These are phyloP conservation scores for Aspergillus alliaceus DNA, from an alignment of 2,329 filamentous ascomycete species.

Conservation along the genomic window DNA sequence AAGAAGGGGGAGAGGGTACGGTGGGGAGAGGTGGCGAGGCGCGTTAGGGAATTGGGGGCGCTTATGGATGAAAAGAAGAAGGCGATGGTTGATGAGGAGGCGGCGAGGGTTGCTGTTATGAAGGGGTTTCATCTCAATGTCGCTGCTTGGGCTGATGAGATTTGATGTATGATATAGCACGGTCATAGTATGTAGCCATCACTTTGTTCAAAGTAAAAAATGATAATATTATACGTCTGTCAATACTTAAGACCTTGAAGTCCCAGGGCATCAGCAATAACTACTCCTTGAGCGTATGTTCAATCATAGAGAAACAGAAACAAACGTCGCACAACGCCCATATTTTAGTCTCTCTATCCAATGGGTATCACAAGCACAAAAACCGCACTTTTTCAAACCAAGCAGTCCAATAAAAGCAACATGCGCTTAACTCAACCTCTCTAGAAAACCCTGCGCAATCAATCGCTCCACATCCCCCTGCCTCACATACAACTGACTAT, in stretches of 20 bases:
- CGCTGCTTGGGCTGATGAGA: background rate
- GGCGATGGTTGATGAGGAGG: background rate
- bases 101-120: background rate
- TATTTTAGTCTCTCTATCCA: too few species aligned
- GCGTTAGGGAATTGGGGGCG: background rate
- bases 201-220: too few species aligned
- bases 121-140: background rate
- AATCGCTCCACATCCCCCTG: conserved; percentile 93
- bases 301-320: too few species aligned
- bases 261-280: too few species aligned
- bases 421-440: conserved; percentile 71
- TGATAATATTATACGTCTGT: too few species aligned
- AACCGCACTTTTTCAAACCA: conserved; percentile 1
- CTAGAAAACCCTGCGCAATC: conserved; percentile 91
- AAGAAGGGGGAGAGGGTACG: background rate
- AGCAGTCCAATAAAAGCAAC: background rate
- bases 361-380: conserved; percentile 21
- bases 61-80: background rate
- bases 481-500: conserved; percentile 95
- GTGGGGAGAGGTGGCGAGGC: conserved; percentile 2
- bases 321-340: too few species aligned
- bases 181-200: background rate
- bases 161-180: background rate
- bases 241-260: too few species aligned
- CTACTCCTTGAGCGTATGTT: too few species aligned